Base-by-base conservation (phyloP, 2,329 filamentous ascomycete species). In the Hymenoscyphus fructigenus region DNA sequence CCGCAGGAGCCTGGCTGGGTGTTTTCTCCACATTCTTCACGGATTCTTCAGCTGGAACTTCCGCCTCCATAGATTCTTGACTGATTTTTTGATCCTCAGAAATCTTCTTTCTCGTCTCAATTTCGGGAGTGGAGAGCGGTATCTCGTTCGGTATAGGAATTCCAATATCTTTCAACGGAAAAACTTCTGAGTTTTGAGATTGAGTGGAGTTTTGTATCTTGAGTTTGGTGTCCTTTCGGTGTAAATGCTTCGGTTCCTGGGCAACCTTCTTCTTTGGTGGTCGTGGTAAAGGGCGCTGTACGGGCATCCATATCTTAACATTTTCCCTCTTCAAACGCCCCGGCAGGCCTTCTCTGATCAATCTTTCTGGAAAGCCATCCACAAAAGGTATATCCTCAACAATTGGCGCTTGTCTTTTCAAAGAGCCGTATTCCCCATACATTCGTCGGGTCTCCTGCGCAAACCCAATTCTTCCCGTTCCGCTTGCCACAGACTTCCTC, bases 261-360 rank as follows among this genome's bases (percentile, higher is more conserved):
- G 55, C 9, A 32, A 29, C 55, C 5, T 34, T 34, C 32, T 34
- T 34, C 14, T 57, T 57, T 15, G 55, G 15, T 26, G 23, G 17
- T 15, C 32, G 26, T 32, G 23, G 55, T 57, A 17, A 20, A 50
- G n/a, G 50, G 29, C n/a, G 59, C 59, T 36, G 41, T 77, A 75
- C 55, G 77, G 78, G 71, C 78, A 73, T 28, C 53, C 34, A 57
- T 44, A 38, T 32, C 26, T 38, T 58, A 36, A 38, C 44, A 55
- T 57, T 57, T 20, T 53, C 32, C 20, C 64, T 65, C 34, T 63
- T 62, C 28, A 65, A 34, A n/a, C 64, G 64, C 17, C 36, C 60
- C 4, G 64, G 64, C 47, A 65, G 57, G 6, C 64, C 64, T 38
- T 65, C 64, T 50, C 60, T 60, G 28, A 65, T 65, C 7, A 65